Evolutionary conservation across 768 basidiomycete genomes (phyloP).

Genomic region (Strobilomyces confusus): DNA sequence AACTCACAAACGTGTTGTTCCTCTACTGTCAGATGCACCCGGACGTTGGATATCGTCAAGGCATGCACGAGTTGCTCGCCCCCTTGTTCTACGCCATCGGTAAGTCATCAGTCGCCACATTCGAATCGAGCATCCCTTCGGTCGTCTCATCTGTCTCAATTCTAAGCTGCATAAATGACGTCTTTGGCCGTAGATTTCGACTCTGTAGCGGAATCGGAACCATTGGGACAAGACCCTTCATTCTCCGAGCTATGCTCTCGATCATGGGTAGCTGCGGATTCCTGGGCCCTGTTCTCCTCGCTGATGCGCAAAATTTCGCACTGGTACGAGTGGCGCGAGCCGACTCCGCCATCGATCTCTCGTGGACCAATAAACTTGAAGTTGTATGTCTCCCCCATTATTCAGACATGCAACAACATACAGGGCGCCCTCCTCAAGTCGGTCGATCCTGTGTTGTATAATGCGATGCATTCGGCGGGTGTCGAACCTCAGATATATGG

Average conservation of each 20-base stretch:
- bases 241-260: conserved; percentile 62
- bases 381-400: conserved; percentile 79
- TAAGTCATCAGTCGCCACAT: conserved; percentile 14
- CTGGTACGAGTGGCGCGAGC: conserved; percentile 76
- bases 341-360: conserved; percentile 28
- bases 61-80: conserved; percentile 97
- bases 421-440: conserved; percentile 69
- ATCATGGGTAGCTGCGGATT: conserved; percentile 77
- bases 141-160: conserved; percentile 10
- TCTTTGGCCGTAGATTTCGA: conserved; percentile 63
- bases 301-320: conserved; percentile 77
- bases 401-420: conserved; percentile 75
- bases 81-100: conserved; percentile 68
- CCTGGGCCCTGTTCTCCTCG: conserved; percentile 75
- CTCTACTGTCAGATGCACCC: conserved; percentile 76
- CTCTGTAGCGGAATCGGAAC: conserved; percentile 44
- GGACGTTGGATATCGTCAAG: conserved; percentile 90
- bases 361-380: conserved; percentile 45
- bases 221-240: conserved; percentile 31
- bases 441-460: conserved; percentile 78
- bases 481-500: conserved; percentile 97
- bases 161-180: conserved; percentile 24
- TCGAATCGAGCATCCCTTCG: conserved; percentile 6
- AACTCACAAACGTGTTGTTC: conserved; percentile 85
- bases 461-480: conserved; percentile 68